phyloP scores from a whole-genome alignment of 2,329 filamentous ascomycete species.

The Apiospora phragmitis region DNA sequence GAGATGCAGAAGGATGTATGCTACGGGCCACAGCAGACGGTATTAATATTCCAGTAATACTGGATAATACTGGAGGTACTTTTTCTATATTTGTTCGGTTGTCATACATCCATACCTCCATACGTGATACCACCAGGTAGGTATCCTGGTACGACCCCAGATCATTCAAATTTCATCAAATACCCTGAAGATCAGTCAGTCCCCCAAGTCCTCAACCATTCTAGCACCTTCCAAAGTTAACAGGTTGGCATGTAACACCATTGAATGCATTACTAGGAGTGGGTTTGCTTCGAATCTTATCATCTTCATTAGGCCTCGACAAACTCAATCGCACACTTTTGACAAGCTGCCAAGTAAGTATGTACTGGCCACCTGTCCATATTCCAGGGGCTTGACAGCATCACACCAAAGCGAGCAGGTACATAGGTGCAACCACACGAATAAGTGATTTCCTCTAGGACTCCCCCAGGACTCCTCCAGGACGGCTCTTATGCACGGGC shows the following conservation, averaged over 20 bases:
- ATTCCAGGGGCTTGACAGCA: not conserved
- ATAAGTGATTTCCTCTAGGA: not conserved
- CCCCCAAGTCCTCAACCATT: not conserved
- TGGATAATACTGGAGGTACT: not conserved
- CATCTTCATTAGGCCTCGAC: not conserved
- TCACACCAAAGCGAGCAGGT: not conserved
- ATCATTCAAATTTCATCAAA: no score
- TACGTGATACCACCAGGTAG: no score
- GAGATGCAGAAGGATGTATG: not conserved
- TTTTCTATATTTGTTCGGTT: not conserved
- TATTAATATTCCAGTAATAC: not conserved
- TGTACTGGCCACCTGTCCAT: not conserved
- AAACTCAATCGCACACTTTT: not conserved
- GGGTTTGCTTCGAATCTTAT: not conserved
- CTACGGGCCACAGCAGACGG: not conserved
- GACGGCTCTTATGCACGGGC: not conserved
- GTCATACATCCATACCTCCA: no score
- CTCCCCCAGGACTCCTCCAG: no score
- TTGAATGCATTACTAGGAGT: not conserved
- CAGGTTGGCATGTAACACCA: not conserved
- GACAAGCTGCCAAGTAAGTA: not conserved
- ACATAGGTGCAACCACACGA: not conserved
- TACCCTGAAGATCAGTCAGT: not conserved
- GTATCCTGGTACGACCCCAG: not conserved
- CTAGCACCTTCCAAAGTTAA: not conserved